phyloP scores from a whole-genome alignment of 2,329 filamentous ascomycete species.

The Paraconiothyrium sp. region DNA sequence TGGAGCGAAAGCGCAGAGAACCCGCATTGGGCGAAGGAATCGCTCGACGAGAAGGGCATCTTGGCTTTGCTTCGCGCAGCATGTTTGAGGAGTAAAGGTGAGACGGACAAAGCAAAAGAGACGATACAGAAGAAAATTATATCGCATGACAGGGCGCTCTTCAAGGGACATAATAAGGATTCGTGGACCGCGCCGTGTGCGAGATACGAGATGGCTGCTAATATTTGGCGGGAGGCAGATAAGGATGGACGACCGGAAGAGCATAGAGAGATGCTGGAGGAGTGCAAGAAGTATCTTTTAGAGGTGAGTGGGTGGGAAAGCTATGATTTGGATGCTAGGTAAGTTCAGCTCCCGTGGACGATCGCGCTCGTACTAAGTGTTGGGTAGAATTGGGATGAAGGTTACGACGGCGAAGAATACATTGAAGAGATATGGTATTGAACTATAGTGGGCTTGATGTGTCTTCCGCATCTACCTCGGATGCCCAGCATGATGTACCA shows the following conservation, averaged over 20 bases:
- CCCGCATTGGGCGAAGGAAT: constrained; percentile 61
- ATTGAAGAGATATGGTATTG: constrained; percentile 54
- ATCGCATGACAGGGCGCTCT: constrained; percentile 61
- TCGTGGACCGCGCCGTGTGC: constrained; percentile 78
- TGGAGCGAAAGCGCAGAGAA: constrained; percentile 70
- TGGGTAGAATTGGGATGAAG: constrained; percentile 69
- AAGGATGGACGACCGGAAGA: constrained; percentile 46
- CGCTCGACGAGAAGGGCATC: constrained; percentile 70
- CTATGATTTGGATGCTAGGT: constrained; percentile 76
- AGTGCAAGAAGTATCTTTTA: constrained; percentile 72
- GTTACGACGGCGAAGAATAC: constrained; percentile 75
- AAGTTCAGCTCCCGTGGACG: constrained; percentile 19
- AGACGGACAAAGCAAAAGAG: constrained; percentile 70
- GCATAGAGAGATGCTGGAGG: constrained; percentile 60
- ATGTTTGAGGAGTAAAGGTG: constrained; percentile 67
- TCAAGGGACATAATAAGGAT: constrained; percentile 71
- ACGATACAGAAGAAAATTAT: constrained; percentile 72
- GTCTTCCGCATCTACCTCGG: not conserved
- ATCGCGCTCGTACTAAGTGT: constrained; percentile 16
- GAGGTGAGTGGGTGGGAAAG: constrained; percentile 75
- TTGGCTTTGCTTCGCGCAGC: constrained; percentile 66
- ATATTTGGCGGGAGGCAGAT: constrained; percentile 75
- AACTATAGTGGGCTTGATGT: constrained; percentile 22
- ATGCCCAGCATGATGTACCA: not conserved
- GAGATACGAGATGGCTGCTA: constrained; percentile 86